A percentile compares a stretch with the other conserved stretches of the same genome.
phyloP scores from a whole-genome alignment of 140 eudicot genomes.

The Erigeron philadelphicus region DNA sequence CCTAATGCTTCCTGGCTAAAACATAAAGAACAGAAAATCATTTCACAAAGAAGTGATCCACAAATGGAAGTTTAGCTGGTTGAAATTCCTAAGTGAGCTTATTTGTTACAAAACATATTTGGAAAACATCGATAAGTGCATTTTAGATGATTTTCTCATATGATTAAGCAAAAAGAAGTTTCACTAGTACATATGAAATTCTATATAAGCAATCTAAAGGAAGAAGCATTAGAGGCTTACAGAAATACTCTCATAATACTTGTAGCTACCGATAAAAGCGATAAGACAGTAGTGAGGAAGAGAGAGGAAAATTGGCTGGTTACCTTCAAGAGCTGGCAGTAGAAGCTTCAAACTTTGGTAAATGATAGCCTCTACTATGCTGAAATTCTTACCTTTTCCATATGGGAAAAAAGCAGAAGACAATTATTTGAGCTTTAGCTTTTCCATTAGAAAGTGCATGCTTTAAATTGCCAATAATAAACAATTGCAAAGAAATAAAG shows the following conservation, averaged over 20 bases:
- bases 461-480: constrained; percentile 24
- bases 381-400: constrained; percentile 28
- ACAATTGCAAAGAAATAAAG: constrained; percentile 27
- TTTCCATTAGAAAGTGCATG: constrained; percentile 29
- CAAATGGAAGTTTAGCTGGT: neutral
- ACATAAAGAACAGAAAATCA: neutral
- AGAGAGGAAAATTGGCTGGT: neutral
- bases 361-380: constrained; percentile 17
- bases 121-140: neutral
- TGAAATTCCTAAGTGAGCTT: neutral
- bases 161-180: constrained; percentile 7
- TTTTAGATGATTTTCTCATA: neutral
- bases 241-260: no score
- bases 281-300: neutral
- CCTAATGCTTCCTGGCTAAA: constrained; percentile 24
- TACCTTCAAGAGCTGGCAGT: constrained; percentile 25
- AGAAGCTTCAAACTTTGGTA: constrained; percentile 32
- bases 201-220: neutral
- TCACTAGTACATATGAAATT: neutral
- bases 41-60: neutral
- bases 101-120: neutral
- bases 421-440: constrained; percentile 42
- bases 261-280: no score
- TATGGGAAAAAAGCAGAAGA: constrained; percentile 30
- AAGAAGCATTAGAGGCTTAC: neutral